These are phyloP conservation scores for Penicillium samsonianum DNA, from an alignment of 495 filamentous ascomycete species.

Conservation along the genomic window DNA sequence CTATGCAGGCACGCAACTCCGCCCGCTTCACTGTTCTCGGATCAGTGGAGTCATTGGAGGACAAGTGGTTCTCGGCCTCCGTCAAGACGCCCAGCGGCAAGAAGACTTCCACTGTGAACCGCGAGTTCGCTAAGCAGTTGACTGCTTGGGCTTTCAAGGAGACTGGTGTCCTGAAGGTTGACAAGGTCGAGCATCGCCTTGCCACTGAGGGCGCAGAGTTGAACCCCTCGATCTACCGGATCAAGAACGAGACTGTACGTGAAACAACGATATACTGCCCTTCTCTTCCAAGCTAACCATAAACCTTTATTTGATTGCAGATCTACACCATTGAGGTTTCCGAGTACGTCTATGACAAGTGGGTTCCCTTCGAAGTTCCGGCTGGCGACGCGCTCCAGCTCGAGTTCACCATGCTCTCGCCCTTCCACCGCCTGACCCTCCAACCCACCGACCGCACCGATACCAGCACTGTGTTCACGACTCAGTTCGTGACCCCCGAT, in stretches of 20 bases:
- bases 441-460: constrained; percentile 55
- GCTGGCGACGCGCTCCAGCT: constrained; percentile 76
- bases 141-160: constrained; percentile 94
- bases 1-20: constrained; percentile 88
- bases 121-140: constrained; percentile 80
- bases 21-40: constrained; percentile 88
- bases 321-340: constrained; percentile 86
- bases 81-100: constrained; percentile 64
- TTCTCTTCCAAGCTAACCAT: constrained; percentile 27
- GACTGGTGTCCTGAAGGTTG: constrained; percentile 82
- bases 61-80: constrained; percentile 85
- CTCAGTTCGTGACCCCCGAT: constrained; percentile 80
- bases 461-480: constrained; percentile 72
- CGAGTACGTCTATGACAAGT: constrained; percentile 72
- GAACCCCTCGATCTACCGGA: constrained; percentile 89
- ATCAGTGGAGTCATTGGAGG: constrained; percentile 79
- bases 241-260: constrained; percentile 96
- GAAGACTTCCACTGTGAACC: constrained; percentile 68
- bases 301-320: constrained; percentile 42
- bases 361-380: constrained; percentile 70
- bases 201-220: constrained; percentile 51
- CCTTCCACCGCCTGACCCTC: constrained; percentile 90
- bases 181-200: constrained; percentile 78
- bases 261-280: constrained; percentile 5
- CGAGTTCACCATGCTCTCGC: constrained; percentile 97